Conservation (phyloP, 2,329 filamentous ascomycete genomes). For the Pseudocercospora macadamiae region DNA sequence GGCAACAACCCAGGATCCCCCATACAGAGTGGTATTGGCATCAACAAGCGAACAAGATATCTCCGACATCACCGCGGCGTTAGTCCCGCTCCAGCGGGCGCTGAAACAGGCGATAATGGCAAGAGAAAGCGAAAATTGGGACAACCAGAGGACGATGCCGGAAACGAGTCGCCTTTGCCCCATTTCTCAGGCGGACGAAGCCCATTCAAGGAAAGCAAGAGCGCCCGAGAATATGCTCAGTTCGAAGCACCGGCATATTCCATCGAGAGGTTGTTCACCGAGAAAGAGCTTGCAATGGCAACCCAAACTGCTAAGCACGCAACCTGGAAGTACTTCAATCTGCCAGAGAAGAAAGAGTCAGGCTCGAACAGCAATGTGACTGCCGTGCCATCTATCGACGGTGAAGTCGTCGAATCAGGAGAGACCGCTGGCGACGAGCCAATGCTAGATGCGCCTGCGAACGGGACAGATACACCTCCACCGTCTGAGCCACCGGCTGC, state of each 20-base stretch:
- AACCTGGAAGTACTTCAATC: slow-evolving; percentile 61
- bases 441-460: slow-evolving; percentile 28
- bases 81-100: slow-evolving; percentile 31
- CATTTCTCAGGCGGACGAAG: slow-evolving; percentile 51
- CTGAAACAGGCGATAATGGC: slow-evolving; percentile 48
- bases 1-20: slow-evolving; percentile 64
- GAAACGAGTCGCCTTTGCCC: slow-evolving; percentile 60
- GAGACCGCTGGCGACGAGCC: slow-evolving; percentile 32
- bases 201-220: slow-evolving; percentile 57
- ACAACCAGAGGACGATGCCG: slow-evolving; percentile 58
- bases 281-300: slow-evolving; percentile 66
- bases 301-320: slow-evolving; percentile 64
- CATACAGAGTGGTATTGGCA: slow-evolving; percentile 54
- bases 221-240: slow-evolving; percentile 56
- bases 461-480: slow-evolving; percentile 33
- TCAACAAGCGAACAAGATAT: slow-evolving; percentile 64
- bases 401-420: slow-evolving; percentile 33
- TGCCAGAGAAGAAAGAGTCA: slow-evolving; percentile 41
- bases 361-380: slow-evolving; percentile 32
- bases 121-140: slow-evolving; percentile 62
- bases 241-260: slow-evolving; percentile 63
- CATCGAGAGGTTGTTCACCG: slow-evolving; percentile 66
- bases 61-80: slow-evolving; percentile 57
- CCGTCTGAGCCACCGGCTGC: slow-evolving; percentile 32
- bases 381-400: slow-evolving; percentile 35